Percentiles rank a stretch among this genome's conserved stretches.
These are phyloP conservation scores for Saccharomyces mikatae DNA, from an alignment of 805 yeast species.

Conservation along the genomic window DNA sequence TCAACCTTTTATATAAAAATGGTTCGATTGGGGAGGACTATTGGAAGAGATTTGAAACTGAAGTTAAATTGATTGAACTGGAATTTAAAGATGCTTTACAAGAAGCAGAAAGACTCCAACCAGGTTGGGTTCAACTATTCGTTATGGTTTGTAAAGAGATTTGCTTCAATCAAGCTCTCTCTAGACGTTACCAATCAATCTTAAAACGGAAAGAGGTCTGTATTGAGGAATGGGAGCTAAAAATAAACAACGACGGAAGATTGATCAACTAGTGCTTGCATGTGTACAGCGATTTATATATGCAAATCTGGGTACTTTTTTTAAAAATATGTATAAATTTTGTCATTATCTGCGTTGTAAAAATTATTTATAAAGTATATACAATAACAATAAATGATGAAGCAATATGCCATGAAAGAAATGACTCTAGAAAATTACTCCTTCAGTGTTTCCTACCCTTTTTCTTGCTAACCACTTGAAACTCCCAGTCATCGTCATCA, in stretches of 20 bases:
- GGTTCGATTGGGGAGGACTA: slow-evolving; percentile 90
- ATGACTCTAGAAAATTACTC: neutral
- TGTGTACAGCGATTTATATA: slow-evolving; percentile 6
- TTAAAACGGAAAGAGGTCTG: slow-evolving; percentile 33
- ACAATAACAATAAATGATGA: neutral
- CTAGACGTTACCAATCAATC: slow-evolving; percentile 53
- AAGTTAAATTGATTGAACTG: slow-evolving; percentile 67
- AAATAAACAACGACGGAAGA: slow-evolving; percentile 26
- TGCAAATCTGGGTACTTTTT: neutral
- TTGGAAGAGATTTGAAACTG: slow-evolving; percentile 70
- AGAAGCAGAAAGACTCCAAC: slow-evolving; percentile 66
- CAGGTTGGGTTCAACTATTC: slow-evolving; percentile 73
- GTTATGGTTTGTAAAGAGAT: slow-evolving; percentile 80
- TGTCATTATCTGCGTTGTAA: neutral
- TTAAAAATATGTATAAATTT: neutral
- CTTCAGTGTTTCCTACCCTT: slow-evolving; percentile 38
- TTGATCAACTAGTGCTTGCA: slow-evolving; percentile 10
- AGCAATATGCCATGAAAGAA: neutral
- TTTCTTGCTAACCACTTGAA: slow-evolving; percentile 60
- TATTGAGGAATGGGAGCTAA: slow-evolving; percentile 26
- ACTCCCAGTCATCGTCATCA: slow-evolving; percentile 49
- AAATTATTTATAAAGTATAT: neutral
- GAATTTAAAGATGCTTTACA: slow-evolving; percentile 69
- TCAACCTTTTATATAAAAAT: slow-evolving; percentile 66
- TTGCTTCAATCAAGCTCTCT: slow-evolving; percentile 83